These are phyloP conservation scores for Lactarius pseudohatsudake DNA, from an alignment of 768 basidiomycete species.

Conservation along the genomic window DNA sequence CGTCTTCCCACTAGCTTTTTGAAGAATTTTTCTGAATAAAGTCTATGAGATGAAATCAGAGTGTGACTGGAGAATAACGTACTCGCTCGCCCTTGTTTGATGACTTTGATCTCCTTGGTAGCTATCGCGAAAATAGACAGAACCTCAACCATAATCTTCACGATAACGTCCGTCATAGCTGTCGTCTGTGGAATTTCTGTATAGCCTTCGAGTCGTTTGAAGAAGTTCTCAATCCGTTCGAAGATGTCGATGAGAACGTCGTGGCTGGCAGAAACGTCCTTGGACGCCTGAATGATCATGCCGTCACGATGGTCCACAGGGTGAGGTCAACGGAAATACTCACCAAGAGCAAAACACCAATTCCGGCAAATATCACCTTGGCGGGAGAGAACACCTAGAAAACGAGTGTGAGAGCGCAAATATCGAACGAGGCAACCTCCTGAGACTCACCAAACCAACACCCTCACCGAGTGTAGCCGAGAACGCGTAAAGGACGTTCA, in stretches of 20 bases:
- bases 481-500: conserved; percentile 1
- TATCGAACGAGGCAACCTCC: not conserved
- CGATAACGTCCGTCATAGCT: not conserved
- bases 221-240: not conserved
- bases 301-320: not conserved
- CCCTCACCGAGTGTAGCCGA: not conserved
- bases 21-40: not conserved
- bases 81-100: not conserved
- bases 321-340: not conserved
- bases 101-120: not conserved
- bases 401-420: not conserved
- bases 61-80: not conserved
- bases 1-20: not conserved
- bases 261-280: not conserved
- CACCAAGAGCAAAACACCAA: not conserved
- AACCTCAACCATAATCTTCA: conserved; percentile 1
- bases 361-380: not conserved
- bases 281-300: not conserved
- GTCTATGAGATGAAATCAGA: too few relatives aligned
- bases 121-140: conserved; percentile 1
- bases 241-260: not conserved
- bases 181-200: not conserved
- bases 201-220: conserved; percentile 7
- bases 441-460: not conserved
- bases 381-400: not conserved